Base-by-base conservation (phyloP, 768 basidiomycete genomes). In the Termitomyces sp. region DNA sequence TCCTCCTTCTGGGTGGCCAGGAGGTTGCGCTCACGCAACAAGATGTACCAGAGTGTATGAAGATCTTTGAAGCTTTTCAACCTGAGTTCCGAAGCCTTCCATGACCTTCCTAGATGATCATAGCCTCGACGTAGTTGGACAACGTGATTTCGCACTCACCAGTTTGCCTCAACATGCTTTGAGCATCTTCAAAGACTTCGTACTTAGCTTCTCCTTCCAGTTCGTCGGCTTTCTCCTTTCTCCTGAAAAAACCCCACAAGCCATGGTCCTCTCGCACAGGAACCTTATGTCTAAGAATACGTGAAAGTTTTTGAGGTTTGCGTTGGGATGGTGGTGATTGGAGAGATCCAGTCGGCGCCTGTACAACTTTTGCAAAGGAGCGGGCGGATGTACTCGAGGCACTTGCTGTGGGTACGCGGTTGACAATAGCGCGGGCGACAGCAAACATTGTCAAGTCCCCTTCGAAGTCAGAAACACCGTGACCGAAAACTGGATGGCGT, bases 21-120 rank as follows among this genome's bases (percentile, higher is more conserved):
- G 28, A 96, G 76, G 72, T 98, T 99, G 4, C 90, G 82, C 71
- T 99, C 97, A 62, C 92, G 80, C 47, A 94, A 66, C 26, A 93
- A 75, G 49, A 98, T 79, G 69, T 96, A 98, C 96, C 97, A 99
- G 37, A 99, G 78, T 9, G 86, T 90, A 71, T 99, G 97, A 60
- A 99, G 75, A 68, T 98, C 95, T 59, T 84, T 82, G 77, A 98
- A 98, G 61, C 85, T 90, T 73, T 98, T 98, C 54, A 87, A 77
- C 37, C 97, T 81, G 47, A 99, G 79, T 67, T 98, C 97, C 10
- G 83, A 78, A 7, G 94, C 87, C 54, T 75, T 80, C 95, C 95
- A 98, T 26, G 90, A 77, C 53, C 96, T 84, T 41, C 94, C 96
- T 95, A 66, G n/a, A 58, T 59, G 58, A 55, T 36, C 37, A 33